Percentiles rank a stretch among this genome's conserved stretches.
These are phyloP conservation scores for Chytridium lagenaria DNA, from an alignment of 371 early-diverging fungal species.

Conservation along the genomic window DNA sequence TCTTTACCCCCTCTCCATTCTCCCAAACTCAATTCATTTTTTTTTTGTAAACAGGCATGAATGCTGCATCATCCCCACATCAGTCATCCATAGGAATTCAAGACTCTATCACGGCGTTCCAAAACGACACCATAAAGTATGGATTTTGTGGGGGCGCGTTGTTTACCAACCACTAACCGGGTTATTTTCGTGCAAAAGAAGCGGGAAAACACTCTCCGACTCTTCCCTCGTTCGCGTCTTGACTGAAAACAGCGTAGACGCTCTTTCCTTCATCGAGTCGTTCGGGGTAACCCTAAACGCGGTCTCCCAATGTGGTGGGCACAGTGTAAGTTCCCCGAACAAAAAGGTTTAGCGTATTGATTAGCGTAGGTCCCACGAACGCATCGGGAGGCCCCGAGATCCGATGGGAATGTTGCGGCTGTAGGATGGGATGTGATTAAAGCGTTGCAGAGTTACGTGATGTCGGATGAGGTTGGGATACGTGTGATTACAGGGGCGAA, in stretches of 20 bases:
- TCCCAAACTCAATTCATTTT: too few species aligned
- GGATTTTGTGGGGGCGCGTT: neutral
- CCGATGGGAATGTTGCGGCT: slow-evolving; percentile 64
- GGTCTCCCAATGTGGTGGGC: slow-evolving; percentile 82
- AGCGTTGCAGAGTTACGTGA: slow-evolving; percentile 37
- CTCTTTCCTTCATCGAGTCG: slow-evolving; percentile 53
- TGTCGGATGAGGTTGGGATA: slow-evolving; percentile 38
- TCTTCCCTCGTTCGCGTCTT: slow-evolving; percentile 28
- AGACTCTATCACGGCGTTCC: slow-evolving; percentile 13
- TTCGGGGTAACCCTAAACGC: slow-evolving; percentile 77
- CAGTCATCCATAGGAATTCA: slow-evolving; percentile 7
- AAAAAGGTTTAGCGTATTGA: neutral
- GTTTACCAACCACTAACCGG: neutral
- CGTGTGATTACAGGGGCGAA: slow-evolving; percentile 41
- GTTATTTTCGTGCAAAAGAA: neutral
- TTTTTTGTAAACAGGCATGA: too few species aligned
- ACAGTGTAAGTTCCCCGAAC: slow-evolving; percentile 26
- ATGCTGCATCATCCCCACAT: slow-evolving; percentile 9
- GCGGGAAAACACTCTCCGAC: slow-evolving; percentile 27
- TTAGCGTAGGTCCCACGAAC: slow-evolving; percentile 36
- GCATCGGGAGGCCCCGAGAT: slow-evolving; percentile 57
- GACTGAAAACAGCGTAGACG: slow-evolving; percentile 15
- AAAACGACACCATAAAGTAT: slow-evolving; percentile 21
- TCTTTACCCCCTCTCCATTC: too few species aligned
- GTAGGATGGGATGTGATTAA: slow-evolving; percentile 72